Percentiles rank a stretch among this genome's conserved stretches.
These are phyloP conservation scores for Colletotrichum sp. DNA, from an alignment of 2,329 filamentous ascomycete genomes.

Conservation along the genomic window DNA sequence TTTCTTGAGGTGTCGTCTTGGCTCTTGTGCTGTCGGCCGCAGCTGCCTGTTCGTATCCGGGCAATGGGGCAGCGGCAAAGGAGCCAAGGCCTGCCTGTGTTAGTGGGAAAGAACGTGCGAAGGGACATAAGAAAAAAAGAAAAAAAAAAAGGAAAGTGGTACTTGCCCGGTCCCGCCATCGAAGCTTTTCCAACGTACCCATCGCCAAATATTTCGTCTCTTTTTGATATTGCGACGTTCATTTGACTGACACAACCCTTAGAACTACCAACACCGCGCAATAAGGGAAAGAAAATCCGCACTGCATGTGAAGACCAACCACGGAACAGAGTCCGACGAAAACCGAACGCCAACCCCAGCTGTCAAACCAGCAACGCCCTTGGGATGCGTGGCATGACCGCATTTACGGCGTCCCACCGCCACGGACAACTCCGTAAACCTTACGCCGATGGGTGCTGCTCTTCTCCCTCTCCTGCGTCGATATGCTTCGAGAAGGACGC, in stretches of 20 bases:
- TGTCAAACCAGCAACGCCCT: neutral
- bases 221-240: neutral
- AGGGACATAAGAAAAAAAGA: neutral
- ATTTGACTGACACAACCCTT: neutral
- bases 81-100: neutral
- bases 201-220: neutral
- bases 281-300: neutral
- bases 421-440: slow-evolving; percentile 4
- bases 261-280: neutral
- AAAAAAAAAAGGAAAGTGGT: neutral
- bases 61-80: neutral
- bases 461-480: neutral
- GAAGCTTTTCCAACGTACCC: neutral
- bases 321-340: neutral
- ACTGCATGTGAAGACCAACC: neutral
- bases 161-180: neutral
- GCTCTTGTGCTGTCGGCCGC: neutral
- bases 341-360: neutral
- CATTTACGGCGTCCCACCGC: neutral
- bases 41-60: neutral
- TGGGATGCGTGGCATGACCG: neutral
- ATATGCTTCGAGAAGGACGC: slow-evolving; percentile 6
- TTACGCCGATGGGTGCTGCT: neutral
- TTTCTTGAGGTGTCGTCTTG: neutral
- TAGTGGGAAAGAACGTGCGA: neutral